phyloP scores from a whole-genome alignment of 202 grass and related monocot genomes.

The Dendrocalamus latiflorus region DNA sequence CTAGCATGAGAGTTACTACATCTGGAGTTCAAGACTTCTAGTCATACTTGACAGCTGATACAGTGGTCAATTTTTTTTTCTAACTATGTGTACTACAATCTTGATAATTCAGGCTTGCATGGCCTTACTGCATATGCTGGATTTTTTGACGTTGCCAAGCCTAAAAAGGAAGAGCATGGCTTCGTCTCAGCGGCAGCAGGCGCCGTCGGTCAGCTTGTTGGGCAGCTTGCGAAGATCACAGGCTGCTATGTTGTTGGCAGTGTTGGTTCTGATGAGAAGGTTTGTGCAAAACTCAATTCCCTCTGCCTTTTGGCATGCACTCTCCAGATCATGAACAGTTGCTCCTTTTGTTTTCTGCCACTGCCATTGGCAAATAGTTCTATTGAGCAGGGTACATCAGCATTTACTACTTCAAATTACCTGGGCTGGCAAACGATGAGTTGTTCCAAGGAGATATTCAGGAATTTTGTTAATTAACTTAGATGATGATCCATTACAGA shows the following conservation, averaged over 20 bases:
- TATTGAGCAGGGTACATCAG: neutral
- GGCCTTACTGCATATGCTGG: constrained; percentile 50
- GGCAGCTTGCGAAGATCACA: too few relatives aligned
- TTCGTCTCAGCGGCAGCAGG: constrained; percentile 59
- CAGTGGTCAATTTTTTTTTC: neutral
- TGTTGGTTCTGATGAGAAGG: too few relatives aligned
- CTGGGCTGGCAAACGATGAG: neutral
- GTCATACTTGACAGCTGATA: neutral
- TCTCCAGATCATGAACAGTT: neutral
- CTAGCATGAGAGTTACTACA: too few relatives aligned
- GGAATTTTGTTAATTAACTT: too few relatives aligned
- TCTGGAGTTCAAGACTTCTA: too few relatives aligned
- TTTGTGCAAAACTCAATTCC: neutral
- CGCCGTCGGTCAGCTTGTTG: too few relatives aligned
- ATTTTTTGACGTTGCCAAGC: constrained; percentile 41
- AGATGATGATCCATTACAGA: too few relatives aligned
- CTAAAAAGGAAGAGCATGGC: constrained; percentile 41
- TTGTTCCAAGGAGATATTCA: too few relatives aligned
- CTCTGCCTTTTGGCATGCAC: neutral
- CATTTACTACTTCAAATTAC: neutral
- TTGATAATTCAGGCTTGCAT: constrained; percentile 26
- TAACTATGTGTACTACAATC: neutral
- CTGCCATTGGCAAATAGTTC: neutral
- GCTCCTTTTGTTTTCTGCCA: neutral
- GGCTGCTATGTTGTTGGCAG: too few relatives aligned